Conservation (phyloP, 2,329 filamentous ascomycete genomes). For the Hypoxylon sp. region DNA sequence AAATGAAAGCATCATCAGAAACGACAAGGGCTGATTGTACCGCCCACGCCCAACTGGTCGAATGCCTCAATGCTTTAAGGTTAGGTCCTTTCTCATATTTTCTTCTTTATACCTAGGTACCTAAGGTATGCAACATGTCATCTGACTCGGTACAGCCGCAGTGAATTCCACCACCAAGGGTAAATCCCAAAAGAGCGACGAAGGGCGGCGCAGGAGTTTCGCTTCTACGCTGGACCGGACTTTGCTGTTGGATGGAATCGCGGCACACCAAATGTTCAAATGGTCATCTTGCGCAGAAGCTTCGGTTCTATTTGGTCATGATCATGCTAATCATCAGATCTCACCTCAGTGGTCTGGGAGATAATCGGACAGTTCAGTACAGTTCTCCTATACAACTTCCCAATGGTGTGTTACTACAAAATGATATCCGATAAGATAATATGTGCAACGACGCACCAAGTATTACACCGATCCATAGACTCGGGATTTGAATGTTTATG, state of each 20-base stretch:
- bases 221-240: conserved; percentile 14
- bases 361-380: not conserved
- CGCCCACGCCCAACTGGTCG: too few species aligned
- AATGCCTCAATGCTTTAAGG: too few species aligned
- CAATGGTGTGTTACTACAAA: not conserved
- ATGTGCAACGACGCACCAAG: not conserved
- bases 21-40: not conserved
- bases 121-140: conserved; percentile 6
- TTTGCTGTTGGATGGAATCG: conserved; percentile 10
- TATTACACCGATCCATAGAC: not conserved
- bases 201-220: not conserved
- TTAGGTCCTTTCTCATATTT: too few species aligned
- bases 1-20: not conserved
- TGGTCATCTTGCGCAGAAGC: not conserved
- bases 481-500: not conserved
- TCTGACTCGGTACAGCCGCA: conserved; percentile 7
- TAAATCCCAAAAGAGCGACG: not conserved
- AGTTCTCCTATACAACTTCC: not conserved
- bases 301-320: conserved; percentile 12
- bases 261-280: conserved; percentile 2
- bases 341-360: conserved; percentile 6
- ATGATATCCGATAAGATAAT: not conserved
- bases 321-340: not conserved
- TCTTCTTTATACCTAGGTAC: too few species aligned
- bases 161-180: conserved; percentile 13